Evolutionary conservation across 345 rosid genomes (phyloP).

Genomic region (Salix brachista): DNA sequence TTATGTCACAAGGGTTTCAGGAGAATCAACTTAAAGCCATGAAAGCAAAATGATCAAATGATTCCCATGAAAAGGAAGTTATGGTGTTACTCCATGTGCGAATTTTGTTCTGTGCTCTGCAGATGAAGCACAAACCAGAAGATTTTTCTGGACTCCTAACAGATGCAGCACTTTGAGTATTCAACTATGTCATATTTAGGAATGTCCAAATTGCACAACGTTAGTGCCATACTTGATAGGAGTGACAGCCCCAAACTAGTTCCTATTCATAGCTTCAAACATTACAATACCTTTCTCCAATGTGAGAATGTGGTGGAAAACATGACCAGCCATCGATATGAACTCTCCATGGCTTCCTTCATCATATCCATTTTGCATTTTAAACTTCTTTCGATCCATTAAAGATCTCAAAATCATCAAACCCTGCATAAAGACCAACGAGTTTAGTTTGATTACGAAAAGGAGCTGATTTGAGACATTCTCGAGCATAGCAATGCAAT

Average conservation of each 20-base stretch:
- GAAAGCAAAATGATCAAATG: neutral
- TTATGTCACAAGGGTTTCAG: neutral
- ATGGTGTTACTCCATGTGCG: neutral
- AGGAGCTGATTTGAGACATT: neutral
- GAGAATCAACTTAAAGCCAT: neutral
- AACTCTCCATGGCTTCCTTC: neutral
- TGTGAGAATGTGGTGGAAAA: neutral
- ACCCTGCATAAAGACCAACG: slow-evolving; percentile 49
- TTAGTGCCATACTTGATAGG: neutral
- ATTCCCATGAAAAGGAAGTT: neutral
- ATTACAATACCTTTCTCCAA: slow-evolving; percentile 5
- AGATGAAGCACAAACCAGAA: neutral
- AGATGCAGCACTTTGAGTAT: neutral
- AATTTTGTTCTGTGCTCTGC: neutral
- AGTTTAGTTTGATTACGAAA: neutral
- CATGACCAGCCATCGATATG: neutral
- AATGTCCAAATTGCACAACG: neutral
- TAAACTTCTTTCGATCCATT: slow-evolving; percentile 18
- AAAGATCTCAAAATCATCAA: slow-evolving; percentile 74
- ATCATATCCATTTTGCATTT: neutral
- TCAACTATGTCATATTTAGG: neutral
- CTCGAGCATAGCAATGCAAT: slow-evolving; percentile 8
- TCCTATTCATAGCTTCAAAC: neutral
- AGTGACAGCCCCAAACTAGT: neutral
- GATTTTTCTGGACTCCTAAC: neutral